phyloP scores from a whole-genome alignment of 2,329 filamentous ascomycete species.

The Alternaria atra region DNA sequence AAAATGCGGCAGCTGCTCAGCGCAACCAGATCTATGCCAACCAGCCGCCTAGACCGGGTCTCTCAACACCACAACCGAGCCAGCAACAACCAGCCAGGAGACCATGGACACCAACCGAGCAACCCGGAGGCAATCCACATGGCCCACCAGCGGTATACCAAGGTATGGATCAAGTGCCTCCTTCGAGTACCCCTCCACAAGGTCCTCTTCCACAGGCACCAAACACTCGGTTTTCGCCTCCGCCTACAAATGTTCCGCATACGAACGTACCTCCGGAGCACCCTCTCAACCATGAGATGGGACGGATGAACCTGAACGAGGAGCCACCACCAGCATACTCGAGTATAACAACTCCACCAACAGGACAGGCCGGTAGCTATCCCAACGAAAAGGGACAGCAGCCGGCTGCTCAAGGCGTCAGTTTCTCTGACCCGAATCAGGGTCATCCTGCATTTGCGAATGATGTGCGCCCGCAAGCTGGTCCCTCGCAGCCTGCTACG shows the following conservation, averaged over 20 bases:
- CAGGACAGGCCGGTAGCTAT: constrained; percentile 65
- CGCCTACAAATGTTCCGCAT: constrained; percentile 27
- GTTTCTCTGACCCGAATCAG: constrained; percentile 55
- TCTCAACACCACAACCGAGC: constrained; percentile 55
- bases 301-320: constrained; percentile 79
- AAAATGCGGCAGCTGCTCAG: constrained; percentile 84
- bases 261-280: constrained; percentile 55
- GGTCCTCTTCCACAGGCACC: constrained; percentile 44
- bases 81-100: constrained; percentile 61
- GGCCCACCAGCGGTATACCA: constrained; percentile 93
- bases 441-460: constrained; percentile 93
- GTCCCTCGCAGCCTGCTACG: constrained; percentile 50
- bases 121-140: constrained; percentile 84
- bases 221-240: constrained; percentile 34
- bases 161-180: constrained; percentile 73
- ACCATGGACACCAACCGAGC: constrained; percentile 95
- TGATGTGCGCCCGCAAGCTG: constrained; percentile 68
- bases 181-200: constrained; percentile 53
- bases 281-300: constrained; percentile 85
- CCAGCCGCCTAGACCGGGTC: constrained; percentile 56
- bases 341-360: constrained; percentile 63
- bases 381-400: constrained; percentile 78
- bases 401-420: constrained; percentile 36
- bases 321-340: constrained; percentile 97
- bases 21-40: constrained; percentile 77